Percentiles rank a stretch among this genome's conserved stretches.
Conservation (phyloP, 345 rosid species). For the Limnanthes douglasii region DNA sequence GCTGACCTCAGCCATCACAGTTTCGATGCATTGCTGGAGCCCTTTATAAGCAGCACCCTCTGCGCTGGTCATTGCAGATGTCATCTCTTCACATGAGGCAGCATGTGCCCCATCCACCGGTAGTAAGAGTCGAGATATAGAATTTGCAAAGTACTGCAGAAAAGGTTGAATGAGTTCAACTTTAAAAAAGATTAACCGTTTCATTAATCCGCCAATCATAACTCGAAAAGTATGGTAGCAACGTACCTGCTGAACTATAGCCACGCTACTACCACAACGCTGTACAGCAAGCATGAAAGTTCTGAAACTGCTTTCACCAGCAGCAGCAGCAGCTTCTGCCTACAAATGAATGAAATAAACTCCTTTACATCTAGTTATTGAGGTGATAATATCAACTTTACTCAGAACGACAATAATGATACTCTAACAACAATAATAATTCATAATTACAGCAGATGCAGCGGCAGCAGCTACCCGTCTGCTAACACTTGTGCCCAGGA, state of each 20-base stretch:
- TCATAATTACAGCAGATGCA: slow-evolving; percentile 70
- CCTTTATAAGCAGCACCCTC: slow-evolving; percentile 98
- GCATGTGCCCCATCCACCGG: slow-evolving; percentile 99
- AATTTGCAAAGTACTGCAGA: slow-evolving; percentile 81
- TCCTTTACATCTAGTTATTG: slow-evolving; percentile 6
- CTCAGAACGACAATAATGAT: slow-evolving; percentile 6
- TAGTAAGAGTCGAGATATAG: slow-evolving; percentile 85
- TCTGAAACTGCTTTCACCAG: slow-evolving; percentile 99
- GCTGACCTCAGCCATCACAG: slow-evolving; percentile 98
- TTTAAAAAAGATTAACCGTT: slow-evolving; percentile 1
- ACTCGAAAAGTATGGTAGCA: slow-evolving; percentile 3
- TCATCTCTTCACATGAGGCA: slow-evolving; percentile 99
- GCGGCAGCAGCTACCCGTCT: slow-evolving; percentile 99
- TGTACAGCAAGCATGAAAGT: slow-evolving; percentile 99
- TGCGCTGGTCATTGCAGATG: slow-evolving; percentile 94
- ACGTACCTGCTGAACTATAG: slow-evolving; percentile 82
- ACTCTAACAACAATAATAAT: too few species aligned
- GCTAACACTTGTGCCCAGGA: slow-evolving; percentile 72
- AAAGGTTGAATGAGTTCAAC: slow-evolving; percentile 8
- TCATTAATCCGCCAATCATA: slow-evolving; percentile 4
- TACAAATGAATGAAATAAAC: slow-evolving; percentile 21
- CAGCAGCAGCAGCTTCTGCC: slow-evolving; percentile 99
- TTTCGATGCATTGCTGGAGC: slow-evolving; percentile 98
- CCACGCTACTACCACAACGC: slow-evolving; percentile 96
- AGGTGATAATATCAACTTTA: slow-evolving; percentile 4